phyloP scores from a whole-genome alignment of 192 early-diverging fungal genomes.

The Coemansia sp. region DNA sequence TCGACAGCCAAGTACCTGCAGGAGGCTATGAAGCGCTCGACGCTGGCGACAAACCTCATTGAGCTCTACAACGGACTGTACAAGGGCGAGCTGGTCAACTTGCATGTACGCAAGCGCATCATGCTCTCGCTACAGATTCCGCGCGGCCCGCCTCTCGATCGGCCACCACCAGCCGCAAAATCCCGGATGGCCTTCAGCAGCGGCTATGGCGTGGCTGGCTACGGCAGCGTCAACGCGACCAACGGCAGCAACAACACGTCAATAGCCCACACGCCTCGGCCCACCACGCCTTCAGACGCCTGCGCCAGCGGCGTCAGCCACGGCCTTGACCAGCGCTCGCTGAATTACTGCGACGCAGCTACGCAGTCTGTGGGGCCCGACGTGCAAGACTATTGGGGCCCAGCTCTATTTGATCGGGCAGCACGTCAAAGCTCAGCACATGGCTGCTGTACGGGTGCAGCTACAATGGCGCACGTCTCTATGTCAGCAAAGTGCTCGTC shows the following conservation, averaged over 20 bases:
- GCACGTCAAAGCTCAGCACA: neutral
- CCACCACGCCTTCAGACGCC: conserved; percentile 30
- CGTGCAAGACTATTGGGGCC: conserved; percentile 41
- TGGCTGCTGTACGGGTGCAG: conserved; percentile 22
- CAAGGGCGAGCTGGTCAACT: conserved; percentile 37
- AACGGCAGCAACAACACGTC: conserved; percentile 29
- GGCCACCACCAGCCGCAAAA: conserved; percentile 29
- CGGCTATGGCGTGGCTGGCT: conserved; percentile 7
- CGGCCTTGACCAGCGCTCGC: neutral
- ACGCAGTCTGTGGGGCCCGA: conserved; percentile 30
- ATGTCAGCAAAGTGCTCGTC: conserved; percentile 29
- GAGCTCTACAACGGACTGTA: conserved; percentile 50
- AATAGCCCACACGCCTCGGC: conserved; percentile 39
- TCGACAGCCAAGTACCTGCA: conserved; percentile 31
- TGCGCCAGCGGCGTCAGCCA: neutral
- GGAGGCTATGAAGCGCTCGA: conserved; percentile 23
- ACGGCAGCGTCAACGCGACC: conserved; percentile 12
- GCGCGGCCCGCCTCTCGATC: conserved; percentile 39
- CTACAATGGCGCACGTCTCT: conserved; percentile 18
- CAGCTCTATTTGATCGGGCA: conserved; percentile 19
- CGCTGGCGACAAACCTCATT: conserved; percentile 43
- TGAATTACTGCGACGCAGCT: neutral
- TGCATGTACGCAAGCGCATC: conserved; percentile 51
- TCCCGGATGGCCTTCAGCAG: conserved; percentile 16
- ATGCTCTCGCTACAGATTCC: conserved; percentile 57